Percentiles rank a stretch among this genome's conserved stretches.
Conservation (phyloP, 495 filamentous ascomycete species). For the Penicillium soppii region DNA sequence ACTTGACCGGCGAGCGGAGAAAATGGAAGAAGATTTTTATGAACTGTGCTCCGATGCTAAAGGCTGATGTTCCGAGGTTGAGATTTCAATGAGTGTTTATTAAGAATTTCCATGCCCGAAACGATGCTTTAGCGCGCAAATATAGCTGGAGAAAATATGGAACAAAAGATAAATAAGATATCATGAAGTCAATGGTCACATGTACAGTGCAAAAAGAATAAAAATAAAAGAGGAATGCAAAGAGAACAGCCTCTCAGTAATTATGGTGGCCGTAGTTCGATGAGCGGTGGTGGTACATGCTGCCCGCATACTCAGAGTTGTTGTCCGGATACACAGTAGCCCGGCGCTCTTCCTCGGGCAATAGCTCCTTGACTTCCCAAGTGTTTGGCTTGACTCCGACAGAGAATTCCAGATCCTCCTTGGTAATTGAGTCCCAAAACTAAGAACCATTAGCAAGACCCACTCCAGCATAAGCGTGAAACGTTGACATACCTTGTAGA, state of each 20-base stretch:
- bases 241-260: slow-evolving; percentile 19
- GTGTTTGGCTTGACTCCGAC: slow-evolving; percentile 93
- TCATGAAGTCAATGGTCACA: slow-evolving; percentile 19
- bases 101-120: not conserved
- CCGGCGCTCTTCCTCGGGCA: slow-evolving; percentile 85
- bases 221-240: not conserved
- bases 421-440: slow-evolving; percentile 99
- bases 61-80: not conserved
- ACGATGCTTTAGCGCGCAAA: not conserved
- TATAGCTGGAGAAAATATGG: slow-evolving; percentile 1
- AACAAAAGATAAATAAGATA: slow-evolving; percentile 5
- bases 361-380: slow-evolving; percentile 96
- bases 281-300: slow-evolving; percentile 55
- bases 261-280: slow-evolving; percentile 37
- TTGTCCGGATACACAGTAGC: slow-evolving; percentile 73
- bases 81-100: not conserved
- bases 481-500: slow-evolving; percentile 81
- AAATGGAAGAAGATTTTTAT: not conserved
- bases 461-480: not conserved
- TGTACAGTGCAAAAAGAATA: slow-evolving; percentile 15
- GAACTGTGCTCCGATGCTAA: not conserved
- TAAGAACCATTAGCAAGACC: slow-evolving; percentile 30
- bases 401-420: slow-evolving; percentile 96
- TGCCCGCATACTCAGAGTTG: slow-evolving; percentile 58
- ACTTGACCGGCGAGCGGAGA: not conserved